These are phyloP conservation scores for Cryptococcus sp. DNA, from an alignment of 1,284 basidiomycete genomes.

Conservation along the genomic window DNA sequence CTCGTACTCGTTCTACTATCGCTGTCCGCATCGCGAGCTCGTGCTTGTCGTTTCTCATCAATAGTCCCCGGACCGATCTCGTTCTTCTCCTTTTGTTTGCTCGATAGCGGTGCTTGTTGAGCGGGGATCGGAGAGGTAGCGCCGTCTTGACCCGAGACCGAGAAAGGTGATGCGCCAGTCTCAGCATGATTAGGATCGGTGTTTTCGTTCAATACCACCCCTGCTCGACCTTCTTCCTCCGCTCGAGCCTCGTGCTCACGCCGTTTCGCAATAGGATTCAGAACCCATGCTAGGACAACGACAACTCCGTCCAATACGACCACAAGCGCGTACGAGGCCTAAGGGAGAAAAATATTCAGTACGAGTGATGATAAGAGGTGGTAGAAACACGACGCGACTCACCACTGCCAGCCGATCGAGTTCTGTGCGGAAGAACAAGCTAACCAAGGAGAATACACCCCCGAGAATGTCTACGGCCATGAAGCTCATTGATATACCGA, in stretches of 20 bases:
- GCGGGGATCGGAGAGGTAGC: too few species aligned
- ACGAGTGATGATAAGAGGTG: background rate
- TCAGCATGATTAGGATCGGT: background rate
- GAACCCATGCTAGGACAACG: constrained; percentile 61
- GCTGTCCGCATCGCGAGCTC: too few species aligned
- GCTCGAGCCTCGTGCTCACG: constrained; percentile 33
- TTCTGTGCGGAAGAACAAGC: constrained; percentile 65
- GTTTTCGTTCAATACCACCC: background rate
- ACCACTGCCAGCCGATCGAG: constrained; percentile 69
- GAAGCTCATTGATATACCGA: constrained; percentile 71
- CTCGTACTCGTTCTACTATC: too few species aligned
- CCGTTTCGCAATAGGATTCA: constrained; percentile 60
- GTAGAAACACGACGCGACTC: constrained; percentile 61
- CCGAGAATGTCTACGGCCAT: constrained; percentile 71
- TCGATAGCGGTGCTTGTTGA: too few species aligned
- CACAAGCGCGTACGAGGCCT: constrained; percentile 50
- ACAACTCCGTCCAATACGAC: constrained; percentile 64
- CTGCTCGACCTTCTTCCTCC: constrained; percentile 2
- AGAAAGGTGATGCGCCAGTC: too few species aligned
- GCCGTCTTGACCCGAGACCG: too few species aligned
- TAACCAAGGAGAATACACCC: constrained; percentile 68
- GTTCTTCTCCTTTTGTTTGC: too few species aligned
- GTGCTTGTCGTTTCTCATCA: too few species aligned
- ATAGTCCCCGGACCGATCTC: too few species aligned
- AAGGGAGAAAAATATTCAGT: background rate